Evolutionary conservation across 208 protist genomes (phyloP).

Genomic region (Acanthamoeba polyphaga): DNA sequence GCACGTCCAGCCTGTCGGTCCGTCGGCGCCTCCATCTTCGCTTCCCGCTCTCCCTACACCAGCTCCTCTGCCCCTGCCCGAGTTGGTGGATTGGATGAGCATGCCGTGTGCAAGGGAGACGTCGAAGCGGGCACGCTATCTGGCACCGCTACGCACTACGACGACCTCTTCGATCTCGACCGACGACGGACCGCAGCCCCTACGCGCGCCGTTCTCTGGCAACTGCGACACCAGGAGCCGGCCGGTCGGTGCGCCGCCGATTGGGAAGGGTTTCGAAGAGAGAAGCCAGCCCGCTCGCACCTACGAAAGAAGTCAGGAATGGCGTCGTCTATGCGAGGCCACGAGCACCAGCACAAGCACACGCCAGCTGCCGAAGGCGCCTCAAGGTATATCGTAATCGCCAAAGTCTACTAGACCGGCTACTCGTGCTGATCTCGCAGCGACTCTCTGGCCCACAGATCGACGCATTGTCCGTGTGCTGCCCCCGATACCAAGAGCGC

Average conservation of each 20-base stretch:
- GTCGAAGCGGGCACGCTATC: not conserved
- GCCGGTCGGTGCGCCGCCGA: too few species aligned
- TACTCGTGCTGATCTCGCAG: not conserved
- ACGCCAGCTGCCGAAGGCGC: not conserved
- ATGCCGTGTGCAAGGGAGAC: not conserved
- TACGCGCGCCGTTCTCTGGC: not conserved
- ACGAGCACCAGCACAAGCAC: not conserved
- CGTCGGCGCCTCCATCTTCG: not conserved
- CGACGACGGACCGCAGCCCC: not conserved
- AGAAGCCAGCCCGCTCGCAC: not conserved
- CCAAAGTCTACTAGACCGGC: not conserved
- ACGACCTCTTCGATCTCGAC: not conserved
- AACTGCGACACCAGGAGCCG: not conserved
- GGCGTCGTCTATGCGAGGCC: constrained; percentile 14
- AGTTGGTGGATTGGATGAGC: not conserved
- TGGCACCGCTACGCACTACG: not conserved
- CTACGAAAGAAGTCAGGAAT: not conserved
- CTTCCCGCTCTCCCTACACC: not conserved
- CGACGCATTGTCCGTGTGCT: not conserved
- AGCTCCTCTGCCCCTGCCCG: not conserved
- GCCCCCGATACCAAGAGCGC: not conserved
- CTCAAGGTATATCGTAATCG: not conserved
- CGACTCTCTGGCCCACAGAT: not conserved
- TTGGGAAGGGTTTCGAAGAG: not conserved
- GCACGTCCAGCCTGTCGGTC: not conserved